These are phyloP conservation scores for Phialemonium atrogriseum DNA, from an alignment of 2,329 filamentous ascomycete genomes.

Conservation along the genomic window DNA sequence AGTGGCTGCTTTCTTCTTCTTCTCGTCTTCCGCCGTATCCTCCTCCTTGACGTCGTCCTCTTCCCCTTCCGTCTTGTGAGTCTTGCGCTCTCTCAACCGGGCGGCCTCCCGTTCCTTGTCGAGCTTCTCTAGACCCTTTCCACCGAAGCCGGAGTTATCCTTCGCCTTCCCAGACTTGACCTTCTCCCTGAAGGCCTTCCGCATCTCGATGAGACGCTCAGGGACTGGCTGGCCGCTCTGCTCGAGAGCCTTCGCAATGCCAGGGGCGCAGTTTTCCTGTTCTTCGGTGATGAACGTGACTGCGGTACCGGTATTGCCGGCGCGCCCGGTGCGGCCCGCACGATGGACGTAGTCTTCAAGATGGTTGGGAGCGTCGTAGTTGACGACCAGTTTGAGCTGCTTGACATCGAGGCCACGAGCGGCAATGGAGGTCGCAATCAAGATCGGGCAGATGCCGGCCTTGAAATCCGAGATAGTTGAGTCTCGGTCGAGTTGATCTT, in stretches of 20 bases:
- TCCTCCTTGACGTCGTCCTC: slow-evolving; percentile 74
- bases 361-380: slow-evolving; percentile 90
- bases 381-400: slow-evolving; percentile 90
- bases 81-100: slow-evolving; percentile 76
- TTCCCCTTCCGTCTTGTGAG: slow-evolving; percentile 80
- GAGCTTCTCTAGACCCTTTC: slow-evolving; percentile 85
- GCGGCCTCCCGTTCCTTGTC: slow-evolving; percentile 87
- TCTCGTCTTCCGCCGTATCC: slow-evolving; percentile 57
- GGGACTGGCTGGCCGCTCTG: slow-evolving; percentile 83
- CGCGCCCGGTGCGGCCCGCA: slow-evolving; percentile 85
- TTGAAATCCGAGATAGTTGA: slow-evolving; percentile 93
- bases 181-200: slow-evolving; percentile 73
- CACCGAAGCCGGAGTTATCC: slow-evolving; percentile 82
- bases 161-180: slow-evolving; percentile 90
- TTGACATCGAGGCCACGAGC: slow-evolving; percentile 94
- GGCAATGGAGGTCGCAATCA: slow-evolving; percentile 92
- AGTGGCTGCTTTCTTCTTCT: slow-evolving; percentile 59
- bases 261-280: slow-evolving; percentile 82
- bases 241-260: slow-evolving; percentile 84
- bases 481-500: slow-evolving; percentile 88
- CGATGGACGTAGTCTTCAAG: slow-evolving; percentile 95
- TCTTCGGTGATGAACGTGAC: slow-evolving; percentile 90
- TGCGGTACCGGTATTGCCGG: slow-evolving; percentile 88
- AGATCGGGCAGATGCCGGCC: slow-evolving; percentile 76
- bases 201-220: slow-evolving; percentile 56